Base-by-base conservation (phyloP, 257 asterid genomes). In the Solanum appendiculatum region DNA sequence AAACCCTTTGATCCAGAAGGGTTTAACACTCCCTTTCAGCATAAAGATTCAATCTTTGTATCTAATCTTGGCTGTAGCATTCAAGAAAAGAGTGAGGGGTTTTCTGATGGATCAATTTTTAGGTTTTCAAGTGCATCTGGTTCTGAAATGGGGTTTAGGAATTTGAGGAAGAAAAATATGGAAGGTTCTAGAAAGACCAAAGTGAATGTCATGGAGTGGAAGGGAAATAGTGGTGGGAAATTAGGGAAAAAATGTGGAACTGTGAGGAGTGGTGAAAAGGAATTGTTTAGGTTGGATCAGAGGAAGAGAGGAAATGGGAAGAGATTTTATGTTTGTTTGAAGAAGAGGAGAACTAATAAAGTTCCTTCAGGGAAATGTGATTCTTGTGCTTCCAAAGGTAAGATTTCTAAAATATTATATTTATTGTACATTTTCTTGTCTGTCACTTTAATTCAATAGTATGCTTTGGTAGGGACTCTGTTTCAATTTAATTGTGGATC, bases 351-450 rank as follows among this genome's bases (percentile, higher is more conserved):
- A 92, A 93, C 90, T 54, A 93, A 93, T 87, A 93, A 91, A 88
- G 72, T 85, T 90, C 84, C 88, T 63, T 70, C 90, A 81, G 96
- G 91, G 16, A 95, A 91, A 88, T 94, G 97, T 83, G 93, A 93
- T 81, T 89, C 95, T 46, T 91, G 94, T 88, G 89, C 93, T 87
- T 91, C 97, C 72, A 94, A 94, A 92, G 98, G 98, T 94, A 64
- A 23, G 39, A 7, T 14, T 74, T 74, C 9, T 5, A 21, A 37
- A 7, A 21, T 74, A 74, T 23, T 78, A 15, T 25, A 13, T 75
- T 5, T 75, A 56, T 33, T 31, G 31, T n/a, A 42, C 60, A 13
- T 25, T 23, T 6, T 39, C 10, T 77, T 77, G 2, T 39, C 18
- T 21, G 31, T 73, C 42, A 18, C 18, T 23, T 74, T 39, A 7